Base-by-base conservation (phyloP, 208 protist genomes). In the Wallacemonas sp. region DNA sequence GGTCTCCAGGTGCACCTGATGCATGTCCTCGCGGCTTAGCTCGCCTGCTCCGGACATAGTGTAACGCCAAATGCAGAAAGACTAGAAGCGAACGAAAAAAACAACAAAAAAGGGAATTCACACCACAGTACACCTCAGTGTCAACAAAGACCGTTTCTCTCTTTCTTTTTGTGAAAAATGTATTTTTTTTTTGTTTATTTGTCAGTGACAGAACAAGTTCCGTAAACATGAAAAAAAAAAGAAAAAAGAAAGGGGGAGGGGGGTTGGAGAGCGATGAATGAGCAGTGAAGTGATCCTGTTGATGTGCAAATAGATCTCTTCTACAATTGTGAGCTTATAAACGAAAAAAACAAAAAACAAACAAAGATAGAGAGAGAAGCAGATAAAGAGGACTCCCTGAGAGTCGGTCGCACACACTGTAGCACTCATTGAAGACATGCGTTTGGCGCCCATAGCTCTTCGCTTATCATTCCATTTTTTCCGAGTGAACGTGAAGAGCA, bases 1-100 rank as follows among this genome's bases (percentile, higher is more conserved):
- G 51, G 19, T 2, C 38, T 68, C 62, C 22, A 74, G 39, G 39
- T 74, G 68, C 36, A n/a, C 31, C 15, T 42, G 64, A 5, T 34
- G 56, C 36, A n/a, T 17, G 11, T 49, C 59, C 2, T 19, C 0
- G 27, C 42, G 38, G 28, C 17, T 24, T 11, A 15, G n/a, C n/a
- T n/a, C 2, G 31, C 15, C 42, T 14, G 3, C 33, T 9, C 17
- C 59, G 24, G 41, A 46, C 55, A 62, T 62, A 14, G 9, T 41
- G 36, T 17, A 6, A 41, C n/a, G n/a, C n/a, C n/a, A n/a, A n/a
- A n/a, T n/a, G n/a, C n/a, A n/a, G n/a, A n/a, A n/a, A n/a, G n/a
- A n/a, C n/a, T n/a, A n/a, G n/a, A n/a, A n/a, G n/a, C n/a, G n/a
- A 41, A 41, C 36, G 36, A 41, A 14, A 41, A 41, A 6, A 14